These are phyloP conservation scores for Eremochloa ophiuroides DNA, from an alignment of 176 grass and related monocot genomes.

Conservation along the genomic window DNA sequence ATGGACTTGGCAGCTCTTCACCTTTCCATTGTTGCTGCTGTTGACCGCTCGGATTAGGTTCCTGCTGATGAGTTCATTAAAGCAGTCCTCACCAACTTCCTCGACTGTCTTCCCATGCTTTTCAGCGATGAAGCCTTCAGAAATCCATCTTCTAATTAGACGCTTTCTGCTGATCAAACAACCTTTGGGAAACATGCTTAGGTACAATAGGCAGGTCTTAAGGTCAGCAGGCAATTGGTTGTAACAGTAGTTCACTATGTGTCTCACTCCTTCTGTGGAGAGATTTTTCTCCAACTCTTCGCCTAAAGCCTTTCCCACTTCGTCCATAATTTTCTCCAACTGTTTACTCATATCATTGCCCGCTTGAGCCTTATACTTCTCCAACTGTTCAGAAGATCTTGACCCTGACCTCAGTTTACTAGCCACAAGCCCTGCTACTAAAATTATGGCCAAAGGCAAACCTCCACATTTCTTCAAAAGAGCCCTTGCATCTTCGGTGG, in stretches of 20 bases:
- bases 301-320: not conserved
- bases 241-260: conserved; percentile 3
- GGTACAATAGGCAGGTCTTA: conserved; percentile 3
- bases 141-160: conserved; percentile 22
- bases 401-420: not conserved
- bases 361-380: too few relatives aligned
- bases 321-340: too few relatives aligned
- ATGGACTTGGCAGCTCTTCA: conserved; percentile 28
- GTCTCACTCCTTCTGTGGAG: not conserved
- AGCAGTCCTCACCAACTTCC: conserved; percentile 15
- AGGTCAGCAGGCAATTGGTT: not conserved
- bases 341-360: too few relatives aligned
- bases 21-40: conserved; percentile 15
- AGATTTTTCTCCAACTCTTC: not conserved
- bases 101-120: not conserved
- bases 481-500: not conserved
- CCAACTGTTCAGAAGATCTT: too few relatives aligned
- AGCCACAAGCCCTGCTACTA: not conserved
- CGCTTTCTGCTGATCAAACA: not conserved
- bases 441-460: not conserved
- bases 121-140: conserved; percentile 19
- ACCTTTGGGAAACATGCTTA: conserved; percentile 2
- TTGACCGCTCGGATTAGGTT: conserved; percentile 9
- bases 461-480: not conserved
- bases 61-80: conserved; percentile 19